Percentiles rank a stretch among this genome's conserved stretches.
Conservation (phyloP, 345 rosid species). For the Citrus glauca region DNA sequence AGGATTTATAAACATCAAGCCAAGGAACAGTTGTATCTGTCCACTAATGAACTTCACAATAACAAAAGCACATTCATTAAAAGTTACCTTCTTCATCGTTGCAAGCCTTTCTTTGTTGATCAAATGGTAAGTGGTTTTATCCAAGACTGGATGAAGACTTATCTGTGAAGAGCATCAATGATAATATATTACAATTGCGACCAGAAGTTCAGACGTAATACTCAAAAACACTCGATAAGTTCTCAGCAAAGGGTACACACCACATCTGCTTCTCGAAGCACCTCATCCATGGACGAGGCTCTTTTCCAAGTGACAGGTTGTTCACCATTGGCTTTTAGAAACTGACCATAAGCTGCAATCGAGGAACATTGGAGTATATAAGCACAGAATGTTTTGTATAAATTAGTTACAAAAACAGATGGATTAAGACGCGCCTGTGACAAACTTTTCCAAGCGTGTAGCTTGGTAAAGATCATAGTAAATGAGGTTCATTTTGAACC, state of each 20-base stretch:
- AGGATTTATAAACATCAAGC: background rate
- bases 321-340: slow-evolving; percentile 83
- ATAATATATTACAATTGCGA: background rate
- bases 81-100: slow-evolving; percentile 81
- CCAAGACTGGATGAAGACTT: slow-evolving; percentile 94
- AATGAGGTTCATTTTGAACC: slow-evolving; percentile 96
- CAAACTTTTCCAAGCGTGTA: slow-evolving; percentile 91
- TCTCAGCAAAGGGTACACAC: slow-evolving; percentile 30
- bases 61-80: background rate
- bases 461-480: slow-evolving; percentile 92
- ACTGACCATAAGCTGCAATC: slow-evolving; percentile 67
- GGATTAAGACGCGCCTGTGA: slow-evolving; percentile 50
- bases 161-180: slow-evolving; percentile 44
- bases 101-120: slow-evolving; percentile 91
- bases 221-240: background rate
- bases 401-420: background rate
- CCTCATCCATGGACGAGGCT: slow-evolving; percentile 87
- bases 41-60: background rate
- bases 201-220: background rate
- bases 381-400: background rate
- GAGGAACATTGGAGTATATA: slow-evolving; percentile 3
- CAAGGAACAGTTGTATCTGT: background rate
- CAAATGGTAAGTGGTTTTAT: slow-evolving; percentile 93
- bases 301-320: slow-evolving; percentile 88
- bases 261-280: slow-evolving; percentile 85